These are phyloP conservation scores for Syzygium grande DNA, from an alignment of 345 rosid genomes.

Conservation along the genomic window DNA sequence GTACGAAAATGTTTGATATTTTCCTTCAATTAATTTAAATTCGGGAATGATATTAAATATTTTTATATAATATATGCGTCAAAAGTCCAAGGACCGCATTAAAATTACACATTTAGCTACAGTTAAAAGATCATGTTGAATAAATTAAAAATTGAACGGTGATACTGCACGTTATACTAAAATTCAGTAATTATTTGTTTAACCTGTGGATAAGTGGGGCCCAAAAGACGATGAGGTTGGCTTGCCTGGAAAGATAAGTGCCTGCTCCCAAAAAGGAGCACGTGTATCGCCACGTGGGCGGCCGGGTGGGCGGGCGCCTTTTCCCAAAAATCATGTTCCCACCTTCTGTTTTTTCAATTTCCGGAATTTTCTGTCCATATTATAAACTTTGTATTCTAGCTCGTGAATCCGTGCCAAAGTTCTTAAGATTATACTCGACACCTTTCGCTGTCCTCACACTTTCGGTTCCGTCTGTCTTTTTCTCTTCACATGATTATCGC, in stretches of 20 bases:
- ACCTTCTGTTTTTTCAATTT: background rate
- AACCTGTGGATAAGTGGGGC: background rate
- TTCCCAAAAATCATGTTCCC: background rate
- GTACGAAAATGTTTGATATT: too few species aligned
- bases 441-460: background rate
- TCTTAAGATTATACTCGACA: background rate
- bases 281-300: background rate
- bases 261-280: background rate
- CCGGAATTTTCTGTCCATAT: background rate
- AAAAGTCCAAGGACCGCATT: too few species aligned
- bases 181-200: too few species aligned
- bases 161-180: too few species aligned
- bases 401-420: background rate
- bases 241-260: background rate
- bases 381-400: background rate
- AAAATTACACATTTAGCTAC: too few species aligned
- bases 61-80: too few species aligned
- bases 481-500: background rate
- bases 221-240: background rate
- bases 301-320: too few species aligned
- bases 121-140: too few species aligned
- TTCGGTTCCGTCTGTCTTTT: background rate
- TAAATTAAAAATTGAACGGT: too few species aligned
- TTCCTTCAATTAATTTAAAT: too few species aligned
- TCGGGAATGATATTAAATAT: too few species aligned